Conservation (phyloP, 495 filamentous ascomycete species). For the Hypoxylon cercidicola region DNA sequence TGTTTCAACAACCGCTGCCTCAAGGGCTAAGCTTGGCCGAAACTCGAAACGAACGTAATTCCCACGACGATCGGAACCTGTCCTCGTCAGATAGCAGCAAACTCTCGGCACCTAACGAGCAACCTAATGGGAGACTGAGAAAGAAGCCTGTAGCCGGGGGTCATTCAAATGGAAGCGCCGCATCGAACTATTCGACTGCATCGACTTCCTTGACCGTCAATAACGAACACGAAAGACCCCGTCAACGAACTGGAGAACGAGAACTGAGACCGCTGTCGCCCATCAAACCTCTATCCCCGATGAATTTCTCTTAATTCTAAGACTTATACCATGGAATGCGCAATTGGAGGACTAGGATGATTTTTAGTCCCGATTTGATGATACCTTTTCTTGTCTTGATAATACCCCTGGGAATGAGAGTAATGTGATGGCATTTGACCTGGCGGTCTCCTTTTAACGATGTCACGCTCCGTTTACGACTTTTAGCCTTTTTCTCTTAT, state of each 20-base stretch:
- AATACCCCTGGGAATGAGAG: slow-evolving; percentile 37
- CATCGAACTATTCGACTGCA: slow-evolving; percentile 49
- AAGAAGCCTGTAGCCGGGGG: slow-evolving; percentile 49
- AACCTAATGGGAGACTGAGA: slow-evolving; percentile 46
- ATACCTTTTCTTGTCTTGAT: slow-evolving; percentile 41
- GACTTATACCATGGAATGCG: slow-evolving; percentile 6
- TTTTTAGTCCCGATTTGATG: slow-evolving; percentile 28
- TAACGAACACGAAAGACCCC: slow-evolving; percentile 53
- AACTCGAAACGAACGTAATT: slow-evolving; percentile 30
- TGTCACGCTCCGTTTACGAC: slow-evolving; percentile 42
- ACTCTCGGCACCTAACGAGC: slow-evolving; percentile 43
- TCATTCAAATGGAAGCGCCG: slow-evolving; percentile 45
- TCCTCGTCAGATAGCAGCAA: slow-evolving; percentile 75
- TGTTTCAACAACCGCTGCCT: slow-evolving; percentile 64
- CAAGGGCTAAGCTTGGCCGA: slow-evolving; percentile 35
- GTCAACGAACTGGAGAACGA: slow-evolving; percentile 49
- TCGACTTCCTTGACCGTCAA: slow-evolving; percentile 56
- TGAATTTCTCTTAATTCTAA: slow-evolving; percentile 59
- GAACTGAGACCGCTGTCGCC: slow-evolving; percentile 70
- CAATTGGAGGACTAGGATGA: slow-evolving; percentile 17
- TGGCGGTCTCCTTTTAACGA: slow-evolving; percentile 38
- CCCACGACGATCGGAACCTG: slow-evolving; percentile 66
- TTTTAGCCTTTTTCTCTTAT: slow-evolving; percentile 17
- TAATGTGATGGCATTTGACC: slow-evolving; percentile 31
- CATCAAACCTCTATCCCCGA: slow-evolving; percentile 75